Conservation (phyloP, 2,329 filamentous ascomycete species). For the Pyricularia sp. region DNA sequence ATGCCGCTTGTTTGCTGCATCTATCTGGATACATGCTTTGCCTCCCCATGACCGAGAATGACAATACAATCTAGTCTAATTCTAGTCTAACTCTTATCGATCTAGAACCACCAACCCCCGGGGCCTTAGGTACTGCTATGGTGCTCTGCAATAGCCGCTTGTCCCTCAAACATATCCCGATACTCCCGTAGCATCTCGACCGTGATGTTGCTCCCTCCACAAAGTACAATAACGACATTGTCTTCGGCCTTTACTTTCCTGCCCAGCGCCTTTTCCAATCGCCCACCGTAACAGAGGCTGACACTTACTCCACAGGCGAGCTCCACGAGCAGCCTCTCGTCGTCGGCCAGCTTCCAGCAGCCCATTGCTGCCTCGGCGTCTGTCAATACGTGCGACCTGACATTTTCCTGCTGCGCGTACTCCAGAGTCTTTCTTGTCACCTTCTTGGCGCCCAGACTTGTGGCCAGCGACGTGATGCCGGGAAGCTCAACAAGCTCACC, state of each 20-base stretch:
- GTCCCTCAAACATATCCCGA: neutral
- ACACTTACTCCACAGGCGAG: neutral
- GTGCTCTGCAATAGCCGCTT: neutral
- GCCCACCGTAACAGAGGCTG: neutral
- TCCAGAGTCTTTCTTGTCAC: constrained; percentile 41
- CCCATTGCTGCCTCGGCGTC: neutral
- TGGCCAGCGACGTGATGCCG: constrained; percentile 59
- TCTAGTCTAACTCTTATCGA: neutral
- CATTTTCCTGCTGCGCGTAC: constrained; percentile 18
- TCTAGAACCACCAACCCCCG: too few relatives aligned
- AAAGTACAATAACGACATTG: neutral
- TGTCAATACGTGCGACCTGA: neutral
- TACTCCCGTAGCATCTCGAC: neutral
- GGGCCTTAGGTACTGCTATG: neutral
- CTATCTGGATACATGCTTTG: too few relatives aligned
- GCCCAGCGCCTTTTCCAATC: neutral
- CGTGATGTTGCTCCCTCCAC: neutral
- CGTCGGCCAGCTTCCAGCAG: neutral
- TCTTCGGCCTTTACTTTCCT: neutral
- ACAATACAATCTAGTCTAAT: neutral
- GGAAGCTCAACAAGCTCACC: constrained; percentile 46
- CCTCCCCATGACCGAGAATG: neutral
- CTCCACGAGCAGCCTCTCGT: neutral
- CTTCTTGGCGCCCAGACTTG: constrained; percentile 52
- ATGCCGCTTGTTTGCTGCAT: neutral